Evolutionary conservation across 2,329 filamentous ascomycete species (phyloP).

Genomic region (Stagonosporopsis tanaceti): DNA sequence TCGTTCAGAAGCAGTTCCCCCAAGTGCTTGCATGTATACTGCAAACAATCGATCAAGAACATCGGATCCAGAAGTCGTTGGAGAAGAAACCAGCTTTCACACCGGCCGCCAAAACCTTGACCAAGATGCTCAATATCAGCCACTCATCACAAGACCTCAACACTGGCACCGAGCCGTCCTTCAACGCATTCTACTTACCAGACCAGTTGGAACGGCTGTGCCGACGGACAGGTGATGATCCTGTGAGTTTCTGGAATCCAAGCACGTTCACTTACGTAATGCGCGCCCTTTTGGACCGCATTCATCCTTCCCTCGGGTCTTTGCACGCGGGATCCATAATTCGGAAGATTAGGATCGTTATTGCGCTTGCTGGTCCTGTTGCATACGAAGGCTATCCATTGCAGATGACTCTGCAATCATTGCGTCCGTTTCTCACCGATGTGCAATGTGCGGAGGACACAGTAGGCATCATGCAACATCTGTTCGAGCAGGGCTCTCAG

Average conservation of each 20-base stretch:
- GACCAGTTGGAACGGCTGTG: slow-evolving; percentile 82
- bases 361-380: slow-evolving; percentile 77
- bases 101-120: slow-evolving; percentile 70
- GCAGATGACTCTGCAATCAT: slow-evolving; percentile 86
- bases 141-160: slow-evolving; percentile 72
- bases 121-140: slow-evolving; percentile 73
- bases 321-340: slow-evolving; percentile 87
- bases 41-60: slow-evolving; percentile 64
- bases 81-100: slow-evolving; percentile 69
- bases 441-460: slow-evolving; percentile 90
- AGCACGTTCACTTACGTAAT: slow-evolving; percentile 76
- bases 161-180: slow-evolving; percentile 84
- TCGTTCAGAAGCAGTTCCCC: slow-evolving; percentile 75
- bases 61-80: slow-evolving; percentile 39
- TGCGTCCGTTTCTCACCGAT: slow-evolving; percentile 81
- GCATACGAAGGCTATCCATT: slow-evolving; percentile 82
- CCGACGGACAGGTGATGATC: slow-evolving; percentile 68
- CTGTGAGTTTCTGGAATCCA: slow-evolving; percentile 75
- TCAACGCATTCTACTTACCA: slow-evolving; percentile 78
- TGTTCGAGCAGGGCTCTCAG: slow-evolving; percentile 71
- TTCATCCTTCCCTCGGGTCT: slow-evolving; percentile 84
- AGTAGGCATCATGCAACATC: slow-evolving; percentile 84
- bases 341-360: slow-evolving; percentile 81
- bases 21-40: slow-evolving; percentile 80
- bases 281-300: slow-evolving; percentile 79